Conservation (phyloP, 129 eudicot genomes). For the Glebionis coronaria region DNA sequence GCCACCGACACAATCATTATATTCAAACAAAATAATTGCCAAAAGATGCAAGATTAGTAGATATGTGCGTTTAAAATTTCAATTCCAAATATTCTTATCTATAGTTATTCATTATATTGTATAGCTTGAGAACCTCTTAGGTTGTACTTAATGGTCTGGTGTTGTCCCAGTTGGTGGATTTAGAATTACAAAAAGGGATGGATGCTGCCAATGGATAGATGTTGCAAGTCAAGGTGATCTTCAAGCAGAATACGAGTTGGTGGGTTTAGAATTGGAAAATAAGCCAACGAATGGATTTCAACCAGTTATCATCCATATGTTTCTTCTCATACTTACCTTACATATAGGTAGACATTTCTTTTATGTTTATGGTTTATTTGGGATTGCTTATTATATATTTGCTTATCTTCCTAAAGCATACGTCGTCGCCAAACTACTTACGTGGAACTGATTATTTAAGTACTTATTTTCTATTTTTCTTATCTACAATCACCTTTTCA, state of each 20-base stretch:
- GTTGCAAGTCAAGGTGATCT: constrained; percentile 89
- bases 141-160: constrained; percentile 91
- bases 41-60: constrained; percentile 48
- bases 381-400: no score
- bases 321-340: constrained; percentile 70
- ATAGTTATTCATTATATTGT: neutral
- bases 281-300: constrained; percentile 93
- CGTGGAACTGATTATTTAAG: neutral
- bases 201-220: constrained; percentile 99
- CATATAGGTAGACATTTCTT: constrained; percentile 61
- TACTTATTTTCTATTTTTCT: neutral
- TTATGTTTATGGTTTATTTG: neutral
- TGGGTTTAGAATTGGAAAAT: constrained; percentile 91
- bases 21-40: constrained; percentile 55
- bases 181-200: no score
- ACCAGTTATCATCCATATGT: constrained; percentile 76
- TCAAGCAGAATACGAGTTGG: constrained; percentile 83
- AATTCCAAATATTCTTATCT: no score
- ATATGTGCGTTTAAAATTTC: no score
- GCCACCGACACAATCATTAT: constrained; percentile 70
- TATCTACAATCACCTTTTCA: no score
- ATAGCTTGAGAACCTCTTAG: constrained; percentile 73
- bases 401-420: no score
- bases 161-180: no score
- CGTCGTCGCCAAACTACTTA: no score